Evolutionary conservation across 768 basidiomycete genomes (phyloP), one percentile per base, ranked within the genome.

Genomic region (Lactifluus subvellereus): DNA sequence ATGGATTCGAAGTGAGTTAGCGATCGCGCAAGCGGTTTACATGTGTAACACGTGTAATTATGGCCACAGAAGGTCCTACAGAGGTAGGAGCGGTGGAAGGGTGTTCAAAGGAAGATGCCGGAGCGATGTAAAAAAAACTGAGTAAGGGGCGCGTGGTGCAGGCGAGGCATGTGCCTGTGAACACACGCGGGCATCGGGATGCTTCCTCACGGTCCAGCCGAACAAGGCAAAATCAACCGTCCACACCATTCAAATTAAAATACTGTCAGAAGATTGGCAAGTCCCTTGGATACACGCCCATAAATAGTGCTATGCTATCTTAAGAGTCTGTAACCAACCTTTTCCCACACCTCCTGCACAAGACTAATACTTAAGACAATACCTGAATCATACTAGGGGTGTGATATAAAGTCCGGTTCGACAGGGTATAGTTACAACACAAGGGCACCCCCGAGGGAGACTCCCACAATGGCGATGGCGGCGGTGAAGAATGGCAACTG

Each of bases 371-470:
- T 37, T 35, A 22, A 27, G 13, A 37, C 0, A 38, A 13, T 38
- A 20, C 4, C 35, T 16, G 20, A 47, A 22, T 45, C 30, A 48
- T 33, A 45, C 32, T 14, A 32, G 43, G 5, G 9, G 20, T 13
- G 30, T 42, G 20, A 40, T 48, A 48, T 22, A 42, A 11, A 45
- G 11, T 35, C 2, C 38, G 16, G 14, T 49, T 38, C 7, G 14
- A 27, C 6, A 27, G 16, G 40, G 35, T 30, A 16, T n/a, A 2
- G 6, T 45, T 45, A 64, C 38, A 64, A 43, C 4, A 42, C 9
- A 32, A 61, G 38, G 1, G 59, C 59, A 2, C 59, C 62, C 18
- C 62, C 62, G 5, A 64, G 32, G 13, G 59, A 59, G 14, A 55
- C 59, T 9, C 53, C 48, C 27, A 13, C 54, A 22, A 64, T 38